Base-by-base conservation (phyloP, 139 green algal species). In the Ettlia oleoabundans region DNA sequence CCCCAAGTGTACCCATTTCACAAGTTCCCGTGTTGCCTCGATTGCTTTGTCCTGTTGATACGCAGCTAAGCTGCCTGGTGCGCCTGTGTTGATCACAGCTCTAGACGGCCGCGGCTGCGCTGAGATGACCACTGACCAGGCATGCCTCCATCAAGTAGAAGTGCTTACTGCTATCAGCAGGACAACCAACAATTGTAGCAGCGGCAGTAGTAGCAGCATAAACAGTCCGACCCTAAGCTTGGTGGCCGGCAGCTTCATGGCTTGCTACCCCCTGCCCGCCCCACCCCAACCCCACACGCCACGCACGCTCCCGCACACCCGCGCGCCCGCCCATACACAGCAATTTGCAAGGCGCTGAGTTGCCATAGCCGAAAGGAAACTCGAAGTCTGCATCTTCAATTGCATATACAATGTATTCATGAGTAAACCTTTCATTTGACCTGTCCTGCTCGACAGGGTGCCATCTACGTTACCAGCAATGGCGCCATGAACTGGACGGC, bases 381-480 rank as follows among this genome's bases (percentile, higher is more conserved):
- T n/a, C n/a, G n/a, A n/a, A n/a, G n/a, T n/a, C n/a, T n/a, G n/a
- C n/a, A n/a, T n/a, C n/a, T n/a, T n/a, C n/a, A n/a, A n/a, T n/a
- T n/a, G n/a, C n/a, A n/a, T n/a, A n/a, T n/a, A n/a, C n/a, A n/a
- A n/a, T n/a, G n/a, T n/a, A n/a, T n/a, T n/a, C n/a, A n/a, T n/a
- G n/a, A n/a, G n/a, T n/a, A n/a, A n/a, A n/a, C n/a, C 5, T 40
- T 40, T 61, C 15, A 38, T 53, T 18, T 28, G 33, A 63, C 42
- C n/a, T 40, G 6, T 40, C n/a, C n/a, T 40, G 8, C 41, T 47
- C 51, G 47, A 33, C 89, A 97, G 91, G 97, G 97, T 35, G 97
- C 97, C 47, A 98, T 99, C 89, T 99, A 99, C 85, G 94, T 96
- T 13, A 99, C 97, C 19, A 85, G 87, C 88, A 98, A 99, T 90